Base-by-base conservation (phyloP, 2,329 filamentous ascomycete species). In the Akanthomyces uredinophilus region DNA sequence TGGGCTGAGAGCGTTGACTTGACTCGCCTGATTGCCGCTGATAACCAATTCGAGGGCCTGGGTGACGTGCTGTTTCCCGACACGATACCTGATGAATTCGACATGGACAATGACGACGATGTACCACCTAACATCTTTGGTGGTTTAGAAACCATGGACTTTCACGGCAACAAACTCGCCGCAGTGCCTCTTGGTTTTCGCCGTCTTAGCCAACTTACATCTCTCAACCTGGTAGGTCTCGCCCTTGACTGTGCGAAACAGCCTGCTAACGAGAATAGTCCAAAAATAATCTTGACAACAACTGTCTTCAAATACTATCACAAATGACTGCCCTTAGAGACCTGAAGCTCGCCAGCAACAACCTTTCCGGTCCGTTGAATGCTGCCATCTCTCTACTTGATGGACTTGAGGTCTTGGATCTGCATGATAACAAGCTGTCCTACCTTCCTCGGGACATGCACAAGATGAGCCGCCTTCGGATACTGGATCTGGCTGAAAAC, bases 1-100 rank as follows among this genome's bases (percentile, higher is more conserved):
- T 98, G 95, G 95, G 92, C 92, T 2, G 94, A 98, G 73, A 89
- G 90, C 63, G 91, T 98, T 13, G 94, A 98, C 70, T 77, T 98
- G 51, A 89, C 88, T 1, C 87, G 89, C 64, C 87, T 98, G 55
- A 85, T 95, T 66, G 92, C 90, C 6, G 92, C 94, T 10, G 92
- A 96, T 70, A 98, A 99, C 70, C 91, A 96, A 69, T 75, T 99
- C 53, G 86, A 91, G 68, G 79, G 80, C 37, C 80, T 98, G 39
- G 83, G 86, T 2, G 90, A 95, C 20, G 77, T 80, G 2, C 79
- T 92, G 20, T 97, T 98, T 68, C 93, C 94, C 0, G 92, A 97
- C 68, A 74, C 81, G 22, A 79, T 81, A 41, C 80, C 83, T 0
- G 78, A 81, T 11, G 79, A 83, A 20, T 73, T 86, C 44, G 81